Conservation (phyloP, 768 basidiomycete species). For the Imleria badia region DNA sequence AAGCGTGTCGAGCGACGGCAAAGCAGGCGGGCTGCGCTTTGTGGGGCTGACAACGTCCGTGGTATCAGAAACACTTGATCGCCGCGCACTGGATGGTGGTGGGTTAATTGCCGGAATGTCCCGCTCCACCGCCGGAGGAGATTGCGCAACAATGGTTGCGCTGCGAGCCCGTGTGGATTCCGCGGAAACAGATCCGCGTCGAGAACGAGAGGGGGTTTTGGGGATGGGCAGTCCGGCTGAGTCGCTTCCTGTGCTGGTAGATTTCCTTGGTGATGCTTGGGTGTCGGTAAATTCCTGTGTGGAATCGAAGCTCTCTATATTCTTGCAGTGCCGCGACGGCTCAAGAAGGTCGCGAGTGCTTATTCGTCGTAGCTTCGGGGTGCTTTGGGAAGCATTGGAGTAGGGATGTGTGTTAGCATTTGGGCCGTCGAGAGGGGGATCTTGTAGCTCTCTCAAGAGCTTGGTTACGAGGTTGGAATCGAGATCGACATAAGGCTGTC, state of each 20-base stretch:
- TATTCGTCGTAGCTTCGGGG: conserved; percentile 14
- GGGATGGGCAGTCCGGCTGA: conserved; percentile 4
- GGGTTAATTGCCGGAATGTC: conserved; percentile 3
- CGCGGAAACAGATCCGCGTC: conserved; percentile 16
- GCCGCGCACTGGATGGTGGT: not conserved
- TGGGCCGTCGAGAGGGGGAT: conserved; percentile 12
- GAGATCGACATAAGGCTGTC: conserved; percentile 27
- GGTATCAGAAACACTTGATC: not conserved
- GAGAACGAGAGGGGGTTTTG: conserved; percentile 21
- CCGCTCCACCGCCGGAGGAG: conserved; percentile 3
- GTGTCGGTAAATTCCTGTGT: not conserved
- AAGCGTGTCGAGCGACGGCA: conserved; percentile 13
- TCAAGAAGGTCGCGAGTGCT: conserved; percentile 27
- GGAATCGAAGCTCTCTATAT: conserved; percentile 4
- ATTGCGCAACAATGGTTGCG: conserved; percentile 10
- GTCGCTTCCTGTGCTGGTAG: conserved; percentile 6
- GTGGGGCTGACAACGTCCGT: not conserved
- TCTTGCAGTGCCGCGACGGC: conserved; percentile 11
- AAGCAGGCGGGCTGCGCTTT: not conserved
- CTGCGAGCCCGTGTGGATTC: conserved; percentile 18
- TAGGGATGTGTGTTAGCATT: conserved; percentile 5
- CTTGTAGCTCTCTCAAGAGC: conserved; percentile 24
- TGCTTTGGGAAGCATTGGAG: not conserved
- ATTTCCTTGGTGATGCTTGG: conserved; percentile 10
- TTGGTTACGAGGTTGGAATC: conserved; percentile 22